Evolutionary conservation across 148 eudicot species (phyloP), one percentile per base, ranked within the genome.

Genomic region (Drosera capensis): DNA sequence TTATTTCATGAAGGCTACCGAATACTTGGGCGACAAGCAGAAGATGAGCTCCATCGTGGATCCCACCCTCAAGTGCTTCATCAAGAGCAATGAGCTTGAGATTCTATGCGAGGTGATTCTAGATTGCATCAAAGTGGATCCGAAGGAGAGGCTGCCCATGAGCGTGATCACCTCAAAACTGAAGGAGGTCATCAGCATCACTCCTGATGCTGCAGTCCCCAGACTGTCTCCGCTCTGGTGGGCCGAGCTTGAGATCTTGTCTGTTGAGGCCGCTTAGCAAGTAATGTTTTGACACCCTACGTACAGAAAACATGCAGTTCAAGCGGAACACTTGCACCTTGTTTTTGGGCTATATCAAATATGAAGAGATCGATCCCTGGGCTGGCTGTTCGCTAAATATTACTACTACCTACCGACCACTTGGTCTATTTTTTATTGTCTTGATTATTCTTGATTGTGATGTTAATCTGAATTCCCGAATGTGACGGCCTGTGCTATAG

Each of bases 151-250:
- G 63, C 93, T 86, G 2, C 51, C 70, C 1, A 75, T 85, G 66
- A 65, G 56, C 34, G 71, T 71, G 31, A 23, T 80, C 16, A 48
- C 64, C 23, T 23, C 68, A 3, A 71, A 40, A 48, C 58, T 86
- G 22, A 60, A 60, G 47, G 76, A 78, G 52, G 75, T 53, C 16
- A 61, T 86, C 25, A 45, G 55, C 0, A 59, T 86, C 37, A 23
- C 84, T n/a, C 81, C 93, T 2, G 95, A 81, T 1, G 63, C 68
- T 6, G 95, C 95, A 23, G 66, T 63, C 7, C 93, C 95, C 6
- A 72, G 95, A 45, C 77, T 86, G 8, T 86, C 95, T 49, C 95
- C 95, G 3, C 87, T 86, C 8, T 86, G 95, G 95, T 86, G 95
- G 95, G 95, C 95, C 8, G 95, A 86, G 49, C 95, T 86, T 1